Percentiles rank a stretch among this genome's conserved stretches.
phyloP scores from a whole-genome alignment of 2,329 filamentous ascomycete genomes.

The Phoma sp. region DNA sequence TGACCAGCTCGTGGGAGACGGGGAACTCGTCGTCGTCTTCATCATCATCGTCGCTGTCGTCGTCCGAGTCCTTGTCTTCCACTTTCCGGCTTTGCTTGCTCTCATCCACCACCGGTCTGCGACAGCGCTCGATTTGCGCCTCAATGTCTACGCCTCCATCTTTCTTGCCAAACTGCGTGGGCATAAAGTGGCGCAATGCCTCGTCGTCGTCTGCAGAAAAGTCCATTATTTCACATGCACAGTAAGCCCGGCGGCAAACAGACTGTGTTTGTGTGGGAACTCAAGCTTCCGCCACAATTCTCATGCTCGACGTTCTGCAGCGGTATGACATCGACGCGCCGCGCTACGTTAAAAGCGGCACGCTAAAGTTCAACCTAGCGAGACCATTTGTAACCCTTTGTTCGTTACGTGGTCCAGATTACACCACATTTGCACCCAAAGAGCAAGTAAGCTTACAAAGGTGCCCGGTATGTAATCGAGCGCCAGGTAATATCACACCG shows the following conservation, averaged over 20 bases:
- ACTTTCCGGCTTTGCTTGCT: constrained; percentile 38
- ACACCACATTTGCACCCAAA: not conserved
- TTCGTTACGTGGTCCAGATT: not conserved
- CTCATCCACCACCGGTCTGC: constrained; percentile 61
- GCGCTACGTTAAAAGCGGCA: not conserved
- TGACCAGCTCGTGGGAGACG: constrained; percentile 87
- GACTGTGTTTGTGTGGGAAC: not conserved
- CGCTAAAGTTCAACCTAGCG: constrained; percentile 3
- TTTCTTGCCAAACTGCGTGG: constrained; percentile 85
- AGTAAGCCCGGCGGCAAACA: constrained; percentile 1
- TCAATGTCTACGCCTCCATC: constrained; percentile 75
- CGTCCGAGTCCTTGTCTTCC: constrained; percentile 47
- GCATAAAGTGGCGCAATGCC: constrained; percentile 78
- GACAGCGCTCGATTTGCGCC: constrained; percentile 81
- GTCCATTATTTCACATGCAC: constrained; percentile 25
- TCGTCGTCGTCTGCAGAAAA: constrained; percentile 62
- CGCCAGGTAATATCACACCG: too few species aligned
- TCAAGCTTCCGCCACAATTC: not conserved
- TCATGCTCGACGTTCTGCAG: not conserved
- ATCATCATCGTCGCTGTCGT: constrained; percentile 64
- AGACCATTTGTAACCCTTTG: not conserved
- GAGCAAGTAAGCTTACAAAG: not conserved
- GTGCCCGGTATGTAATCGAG: not conserved
- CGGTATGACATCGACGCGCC: constrained; percentile 19
- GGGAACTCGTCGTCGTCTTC: constrained; percentile 90